Conservation (phyloP, 2,329 filamentous ascomycete genomes). For the Rhinocladiella similis region DNA sequence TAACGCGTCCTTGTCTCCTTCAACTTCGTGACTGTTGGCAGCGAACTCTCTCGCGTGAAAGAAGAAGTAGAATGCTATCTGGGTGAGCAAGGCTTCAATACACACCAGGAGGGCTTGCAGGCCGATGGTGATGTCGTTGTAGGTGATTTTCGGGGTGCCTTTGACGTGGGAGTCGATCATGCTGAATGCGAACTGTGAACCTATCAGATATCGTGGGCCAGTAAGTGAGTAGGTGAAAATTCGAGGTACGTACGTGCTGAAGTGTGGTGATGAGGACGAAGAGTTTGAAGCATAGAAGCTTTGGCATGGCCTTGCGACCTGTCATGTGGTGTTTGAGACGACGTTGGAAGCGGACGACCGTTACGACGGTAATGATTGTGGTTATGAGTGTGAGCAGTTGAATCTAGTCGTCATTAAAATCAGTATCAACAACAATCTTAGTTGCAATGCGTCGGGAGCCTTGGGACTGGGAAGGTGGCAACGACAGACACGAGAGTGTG, state of each 20-base stretch:
- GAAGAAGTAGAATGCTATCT: conserved; percentile 74
- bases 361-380: conserved; percentile 53
- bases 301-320: conserved; percentile 10
- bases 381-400: conserved; percentile 40
- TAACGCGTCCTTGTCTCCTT: not conserved
- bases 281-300: conserved; percentile 70
- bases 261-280: conserved; percentile 90
- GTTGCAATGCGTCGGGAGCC: too few relatives aligned
- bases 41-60: conserved; percentile 58
- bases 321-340: conserved; percentile 76
- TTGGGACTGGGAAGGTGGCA: too few relatives aligned
- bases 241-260: conserved; percentile 54
- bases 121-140: conserved; percentile 70
- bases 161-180: conserved; percentile 58
- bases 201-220: not conserved
- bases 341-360: conserved; percentile 82
- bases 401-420: conserved; percentile 1
- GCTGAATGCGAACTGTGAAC: conserved; percentile 56
- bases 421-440: too few relatives aligned
- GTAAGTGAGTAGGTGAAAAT: conserved; percentile 45
- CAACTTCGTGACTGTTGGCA: not conserved
- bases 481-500: too few relatives aligned
- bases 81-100: conserved; percentile 79
- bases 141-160: conserved; percentile 60
- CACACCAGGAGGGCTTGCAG: conserved; percentile 75